Percentiles rank a stretch among this genome's conserved stretches.
phyloP scores from a whole-genome alignment of 2,329 filamentous ascomycete species.

The Plenodomus biglobosus region DNA sequence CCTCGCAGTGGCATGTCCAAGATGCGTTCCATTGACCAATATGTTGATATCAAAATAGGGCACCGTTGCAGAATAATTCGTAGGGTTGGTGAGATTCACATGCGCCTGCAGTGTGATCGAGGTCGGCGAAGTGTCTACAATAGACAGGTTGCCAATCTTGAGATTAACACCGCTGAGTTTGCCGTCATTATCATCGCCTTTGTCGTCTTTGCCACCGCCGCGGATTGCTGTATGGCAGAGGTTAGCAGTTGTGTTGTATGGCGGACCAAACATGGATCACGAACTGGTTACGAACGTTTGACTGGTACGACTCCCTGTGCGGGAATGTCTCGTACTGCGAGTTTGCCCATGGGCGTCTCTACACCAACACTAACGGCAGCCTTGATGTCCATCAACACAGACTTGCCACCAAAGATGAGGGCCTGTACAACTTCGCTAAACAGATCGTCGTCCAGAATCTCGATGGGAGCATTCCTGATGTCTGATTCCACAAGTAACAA shows the following conservation, averaged over 20 bases:
- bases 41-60: constrained; percentile 79
- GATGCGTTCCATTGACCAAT: constrained; percentile 68
- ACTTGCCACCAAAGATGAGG: constrained; percentile 71
- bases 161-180: constrained; percentile 60
- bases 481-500: constrained; percentile 72
- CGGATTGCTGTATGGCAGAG: constrained; percentile 39
- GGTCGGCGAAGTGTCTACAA: constrained; percentile 70
- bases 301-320: constrained; percentile 81
- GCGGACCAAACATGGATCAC: constrained; percentile 31
- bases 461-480: constrained; percentile 76
- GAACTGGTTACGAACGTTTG: constrained; percentile 79
- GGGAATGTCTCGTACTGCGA: constrained; percentile 81
- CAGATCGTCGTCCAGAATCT: constrained; percentile 77
- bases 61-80: constrained; percentile 78
- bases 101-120: constrained; percentile 70
- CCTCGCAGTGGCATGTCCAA: constrained; percentile 73
- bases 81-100: constrained; percentile 88
- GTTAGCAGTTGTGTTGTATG: constrained; percentile 33
- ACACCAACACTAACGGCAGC: constrained; percentile 83
- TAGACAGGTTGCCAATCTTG: constrained; percentile 68
- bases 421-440: constrained; percentile 80
- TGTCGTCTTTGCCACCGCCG: constrained; percentile 46
- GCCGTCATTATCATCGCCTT: constrained; percentile 34
- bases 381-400: constrained; percentile 71
- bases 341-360: constrained; percentile 75